Evolutionary conservation across 225 moss, liverwort and hornwort genomes (phyloP).

Genomic region (Polytrichum commune): DNA sequence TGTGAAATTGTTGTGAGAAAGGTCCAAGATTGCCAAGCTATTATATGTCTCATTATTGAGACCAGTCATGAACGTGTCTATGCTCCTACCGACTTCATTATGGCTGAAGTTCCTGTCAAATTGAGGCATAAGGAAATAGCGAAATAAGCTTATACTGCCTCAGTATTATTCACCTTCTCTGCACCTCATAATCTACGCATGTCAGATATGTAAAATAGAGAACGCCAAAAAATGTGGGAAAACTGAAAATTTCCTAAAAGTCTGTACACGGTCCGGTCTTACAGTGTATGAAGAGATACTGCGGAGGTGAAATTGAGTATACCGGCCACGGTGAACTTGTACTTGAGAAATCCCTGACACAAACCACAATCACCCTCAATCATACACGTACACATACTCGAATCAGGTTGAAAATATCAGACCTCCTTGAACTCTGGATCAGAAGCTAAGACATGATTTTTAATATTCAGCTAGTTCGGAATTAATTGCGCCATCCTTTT

Average conservation of each 20-base stretch:
- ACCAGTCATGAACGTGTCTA: not conserved
- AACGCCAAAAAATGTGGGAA: no score
- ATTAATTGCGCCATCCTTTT: no score
- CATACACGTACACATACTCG: not conserved
- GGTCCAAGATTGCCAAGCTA: slow-evolving; percentile 9
- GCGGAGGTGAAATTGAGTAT: not conserved
- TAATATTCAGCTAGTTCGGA: no score
- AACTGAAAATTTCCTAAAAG: no score
- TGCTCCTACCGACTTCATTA: not conserved
- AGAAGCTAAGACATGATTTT: no score
- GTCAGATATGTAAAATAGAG: no score
- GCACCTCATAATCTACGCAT: no score
- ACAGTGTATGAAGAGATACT: not conserved
- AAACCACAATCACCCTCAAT: not conserved
- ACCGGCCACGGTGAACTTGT: not conserved
- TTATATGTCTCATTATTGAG: not conserved
- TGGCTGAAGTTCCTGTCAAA: slow-evolving; percentile 16
- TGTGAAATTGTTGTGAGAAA: slow-evolving; percentile 16
- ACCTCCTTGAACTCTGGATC: no score
- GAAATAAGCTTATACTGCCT: not conserved
- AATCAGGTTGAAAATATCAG: no score
- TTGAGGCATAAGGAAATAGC: not conserved
- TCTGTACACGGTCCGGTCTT: not conserved
- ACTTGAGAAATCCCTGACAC: slow-evolving; percentile 13
- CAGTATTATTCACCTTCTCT: no score